A percentile compares a stretch with the other conserved stretches of the same genome.
Conservation (phyloP, 257 asterid species). For the Solanum paucissectum region DNA sequence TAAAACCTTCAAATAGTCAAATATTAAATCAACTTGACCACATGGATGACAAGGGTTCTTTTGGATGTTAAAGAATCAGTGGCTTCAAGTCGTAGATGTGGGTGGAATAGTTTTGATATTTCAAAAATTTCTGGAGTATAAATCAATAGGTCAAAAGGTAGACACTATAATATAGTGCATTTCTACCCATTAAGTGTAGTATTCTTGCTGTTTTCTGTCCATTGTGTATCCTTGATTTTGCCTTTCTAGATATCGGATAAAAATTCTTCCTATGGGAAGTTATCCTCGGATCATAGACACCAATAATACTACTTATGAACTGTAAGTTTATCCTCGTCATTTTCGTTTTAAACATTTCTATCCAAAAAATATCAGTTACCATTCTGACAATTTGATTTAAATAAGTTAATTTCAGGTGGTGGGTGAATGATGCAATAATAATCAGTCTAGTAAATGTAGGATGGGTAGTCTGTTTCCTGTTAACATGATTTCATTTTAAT, state of each 20-base stretch:
- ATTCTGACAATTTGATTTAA: not conserved
- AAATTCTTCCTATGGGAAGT: constrained; percentile 95
- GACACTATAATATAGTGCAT: not conserved
- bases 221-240: constrained; percentile 4
- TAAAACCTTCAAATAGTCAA: not conserved
- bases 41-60: not conserved
- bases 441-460: not conserved
- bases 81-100: not conserved
- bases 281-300: constrained; percentile 95
- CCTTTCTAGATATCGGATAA: constrained; percentile 65
- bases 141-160: not conserved
- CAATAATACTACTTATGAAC: constrained; percentile 76
- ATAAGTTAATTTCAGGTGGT: not conserved
- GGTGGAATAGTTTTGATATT: not conserved
- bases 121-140: not conserved
- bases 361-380: not conserved
- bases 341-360: not conserved
- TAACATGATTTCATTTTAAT: not conserved
- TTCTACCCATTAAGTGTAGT: not conserved
- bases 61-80: not conserved
- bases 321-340: constrained; percentile 40
- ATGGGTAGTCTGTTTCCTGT: not conserved
- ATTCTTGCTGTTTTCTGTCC: not conserved
- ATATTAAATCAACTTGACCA: not conserved
- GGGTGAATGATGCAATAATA: not conserved